phyloP scores from a whole-genome alignment of 2,329 filamentous ascomycete species.

The Fonsecaea erecta region DNA sequence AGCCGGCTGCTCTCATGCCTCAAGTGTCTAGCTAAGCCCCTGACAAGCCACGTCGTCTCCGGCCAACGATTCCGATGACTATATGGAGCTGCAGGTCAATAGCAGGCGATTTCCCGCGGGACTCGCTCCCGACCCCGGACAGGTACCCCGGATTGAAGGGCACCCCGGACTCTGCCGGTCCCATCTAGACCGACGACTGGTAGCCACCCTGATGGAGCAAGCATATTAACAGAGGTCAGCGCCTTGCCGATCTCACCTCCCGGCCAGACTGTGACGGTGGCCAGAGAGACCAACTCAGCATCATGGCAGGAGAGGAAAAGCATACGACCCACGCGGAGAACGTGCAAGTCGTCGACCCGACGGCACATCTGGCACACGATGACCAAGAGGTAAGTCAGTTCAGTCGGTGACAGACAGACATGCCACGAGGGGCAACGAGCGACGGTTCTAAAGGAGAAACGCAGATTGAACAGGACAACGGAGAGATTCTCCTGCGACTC shows the following conservation, averaged over 20 bases:
- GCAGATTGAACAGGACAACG: slow-evolving; percentile 11
- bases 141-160: neutral
- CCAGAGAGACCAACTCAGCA: neutral
- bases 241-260: neutral
- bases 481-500: slow-evolving; percentile 5
- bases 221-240: neutral
- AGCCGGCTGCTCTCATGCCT: neutral
- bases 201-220: neutral
- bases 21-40: neutral
- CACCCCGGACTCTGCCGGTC: neutral
- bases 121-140: neutral
- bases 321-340: neutral
- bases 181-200: neutral
- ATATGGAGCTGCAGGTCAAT: neutral
- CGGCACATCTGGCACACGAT: neutral
- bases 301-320: neutral
- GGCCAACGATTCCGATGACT: neutral
- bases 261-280: neutral
- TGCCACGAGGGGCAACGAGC: too few relatives aligned
- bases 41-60: neutral
- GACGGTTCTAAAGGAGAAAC: neutral
- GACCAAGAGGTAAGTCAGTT: neutral
- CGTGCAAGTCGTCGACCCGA: neutral
- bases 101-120: neutral
- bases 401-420: neutral